A percentile compares a stretch with the other conserved stretches of the same genome.
Conservation (phyloP, 2,329 filamentous ascomycete genomes). For the Cladosporium sphaerospermum region DNA sequence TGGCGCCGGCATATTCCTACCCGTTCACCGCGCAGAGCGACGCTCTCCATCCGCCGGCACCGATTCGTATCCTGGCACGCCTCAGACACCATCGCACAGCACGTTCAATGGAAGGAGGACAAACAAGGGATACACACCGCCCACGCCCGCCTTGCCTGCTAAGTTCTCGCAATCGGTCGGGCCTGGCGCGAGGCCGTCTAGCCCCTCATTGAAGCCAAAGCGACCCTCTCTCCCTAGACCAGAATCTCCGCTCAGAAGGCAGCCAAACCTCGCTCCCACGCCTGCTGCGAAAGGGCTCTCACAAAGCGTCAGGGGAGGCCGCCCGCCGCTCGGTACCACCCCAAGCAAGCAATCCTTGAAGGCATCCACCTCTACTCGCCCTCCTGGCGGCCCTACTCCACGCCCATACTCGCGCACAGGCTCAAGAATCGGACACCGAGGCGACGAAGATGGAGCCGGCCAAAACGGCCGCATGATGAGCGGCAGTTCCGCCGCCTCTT, state of each 20-base stretch:
- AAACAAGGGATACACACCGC: conserved; percentile 46
- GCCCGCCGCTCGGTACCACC: conserved; percentile 38
- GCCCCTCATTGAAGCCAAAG: conserved; percentile 63
- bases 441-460: conserved; percentile 19
- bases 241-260: conserved; percentile 70
- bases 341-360: conserved; percentile 25
- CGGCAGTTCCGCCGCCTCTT: conserved; percentile 35
- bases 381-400: conserved; percentile 35
- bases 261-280: conserved; percentile 50
- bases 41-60: conserved; percentile 54
- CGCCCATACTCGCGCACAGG: conserved; percentile 43
- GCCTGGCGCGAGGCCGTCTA: conserved; percentile 60
- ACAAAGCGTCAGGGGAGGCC: conserved; percentile 43
- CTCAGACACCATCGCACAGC: conserved; percentile 57
- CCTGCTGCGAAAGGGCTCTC: conserved; percentile 51
- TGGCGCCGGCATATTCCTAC: conserved; percentile 89
- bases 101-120: conserved; percentile 39
- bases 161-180: conserved; percentile 89
- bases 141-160: conserved; percentile 39
- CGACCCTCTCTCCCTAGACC: conserved; percentile 78
- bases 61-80: conserved; percentile 56
- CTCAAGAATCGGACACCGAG: conserved; percentile 40
- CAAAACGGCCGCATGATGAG: conserved; percentile 32
- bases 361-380: conserved; percentile 49
- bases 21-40: conserved; percentile 70